These are phyloP conservation scores for Pyronema omphalodes DNA, from an alignment of 495 filamentous ascomycete species.

Conservation along the genomic window DNA sequence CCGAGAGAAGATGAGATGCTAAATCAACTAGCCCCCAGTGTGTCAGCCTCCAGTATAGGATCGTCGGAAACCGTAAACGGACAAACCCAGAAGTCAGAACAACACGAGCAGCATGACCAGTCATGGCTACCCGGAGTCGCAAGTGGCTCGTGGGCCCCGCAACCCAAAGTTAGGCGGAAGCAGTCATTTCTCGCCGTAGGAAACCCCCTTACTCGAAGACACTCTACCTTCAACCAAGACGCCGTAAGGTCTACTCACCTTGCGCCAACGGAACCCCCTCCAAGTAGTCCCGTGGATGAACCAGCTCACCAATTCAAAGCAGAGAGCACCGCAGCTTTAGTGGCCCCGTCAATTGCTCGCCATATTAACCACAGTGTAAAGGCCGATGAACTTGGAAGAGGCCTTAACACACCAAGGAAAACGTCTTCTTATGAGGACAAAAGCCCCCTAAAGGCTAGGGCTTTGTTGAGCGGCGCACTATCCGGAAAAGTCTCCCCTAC, in stretches of 20 bases:
- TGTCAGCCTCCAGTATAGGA: slow-evolving; percentile 12
- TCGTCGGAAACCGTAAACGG: slow-evolving; percentile 19
- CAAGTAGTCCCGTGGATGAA: background rate
- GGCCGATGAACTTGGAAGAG: background rate
- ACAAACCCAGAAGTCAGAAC: background rate
- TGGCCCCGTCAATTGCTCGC: background rate
- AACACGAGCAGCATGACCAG: background rate
- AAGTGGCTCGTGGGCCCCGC: background rate
- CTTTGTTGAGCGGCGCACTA: slow-evolving; percentile 6
- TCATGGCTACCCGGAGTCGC: background rate
- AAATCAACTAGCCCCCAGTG: slow-evolving; percentile 10
- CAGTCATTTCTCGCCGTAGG: slow-evolving; percentile 2
- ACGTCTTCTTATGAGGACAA: slow-evolving; percentile 6
- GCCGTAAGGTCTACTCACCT: slow-evolving; percentile 1
- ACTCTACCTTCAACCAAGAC: background rate
- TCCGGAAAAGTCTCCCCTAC: background rate
- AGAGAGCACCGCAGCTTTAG: slow-evolving; percentile 1
- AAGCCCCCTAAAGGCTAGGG: slow-evolving; percentile 18
- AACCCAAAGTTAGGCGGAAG: background rate
- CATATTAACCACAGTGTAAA: background rate
- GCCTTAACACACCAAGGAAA: background rate
- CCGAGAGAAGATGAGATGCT: slow-evolving; percentile 17
- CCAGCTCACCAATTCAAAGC: background rate
- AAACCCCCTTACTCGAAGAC: background rate
- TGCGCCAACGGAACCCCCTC: background rate